Percentiles rank a stretch among this genome's conserved stretches.
These are phyloP conservation scores for Cladophialophora carrionii DNA, from an alignment of 2,329 filamentous ascomycete genomes.

Conservation along the genomic window DNA sequence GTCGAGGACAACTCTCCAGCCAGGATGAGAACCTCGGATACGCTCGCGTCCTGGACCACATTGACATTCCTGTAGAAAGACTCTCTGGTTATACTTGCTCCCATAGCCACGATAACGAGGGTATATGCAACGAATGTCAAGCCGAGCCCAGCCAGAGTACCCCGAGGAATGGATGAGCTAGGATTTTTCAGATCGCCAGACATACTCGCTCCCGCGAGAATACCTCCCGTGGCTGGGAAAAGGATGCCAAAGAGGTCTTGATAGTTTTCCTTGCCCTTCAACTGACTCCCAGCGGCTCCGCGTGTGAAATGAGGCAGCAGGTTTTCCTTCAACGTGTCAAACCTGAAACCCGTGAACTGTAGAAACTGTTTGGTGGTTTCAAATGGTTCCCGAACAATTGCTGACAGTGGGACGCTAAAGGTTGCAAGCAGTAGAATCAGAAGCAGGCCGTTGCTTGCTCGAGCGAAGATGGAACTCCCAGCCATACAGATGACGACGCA, in stretches of 20 bases:
- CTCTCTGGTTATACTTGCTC: conserved; percentile 71
- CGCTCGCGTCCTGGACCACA: conserved; percentile 77
- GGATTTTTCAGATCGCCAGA: conserved; percentile 82
- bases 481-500: conserved; percentile 78
- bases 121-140: conserved; percentile 77
- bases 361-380: conserved; percentile 64
- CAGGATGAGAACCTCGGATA: conserved; percentile 73
- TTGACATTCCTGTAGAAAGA: conserved; percentile 77
- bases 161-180: conserved; percentile 80
- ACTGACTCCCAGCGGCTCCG: conserved; percentile 64
- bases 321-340: conserved; percentile 72
- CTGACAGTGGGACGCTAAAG: conserved; percentile 80
- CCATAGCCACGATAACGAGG: conserved; percentile 76
- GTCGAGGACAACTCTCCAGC: conserved; percentile 81
- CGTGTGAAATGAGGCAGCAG: conserved; percentile 68
- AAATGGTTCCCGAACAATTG: conserved; percentile 70
- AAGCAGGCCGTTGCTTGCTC: conserved; percentile 76
- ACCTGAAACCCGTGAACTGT: conserved; percentile 75
- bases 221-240: conserved; percentile 70
- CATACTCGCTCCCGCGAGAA: conserved; percentile 79
- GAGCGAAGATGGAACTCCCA: conserved; percentile 77
- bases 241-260: conserved; percentile 84
- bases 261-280: conserved; percentile 69
- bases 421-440: conserved; percentile 72
- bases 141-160: conserved; percentile 76